These are phyloP conservation scores for Spongispora temasekensis DNA, from an alignment of 1,284 basidiomycete species.

Conservation along the genomic window DNA sequence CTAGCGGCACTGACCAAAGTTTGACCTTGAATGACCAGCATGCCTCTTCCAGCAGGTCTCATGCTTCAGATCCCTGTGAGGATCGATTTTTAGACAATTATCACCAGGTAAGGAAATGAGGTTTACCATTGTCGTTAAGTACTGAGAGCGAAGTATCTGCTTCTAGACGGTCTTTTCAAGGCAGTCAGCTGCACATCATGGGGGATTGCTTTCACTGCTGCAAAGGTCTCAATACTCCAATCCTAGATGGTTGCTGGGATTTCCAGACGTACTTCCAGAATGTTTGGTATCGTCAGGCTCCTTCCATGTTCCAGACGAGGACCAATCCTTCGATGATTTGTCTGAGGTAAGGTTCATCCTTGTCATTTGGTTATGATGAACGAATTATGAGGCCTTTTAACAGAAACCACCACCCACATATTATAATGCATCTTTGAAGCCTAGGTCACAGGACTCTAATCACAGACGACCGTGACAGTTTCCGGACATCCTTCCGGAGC, in stretches of 20 bases:
- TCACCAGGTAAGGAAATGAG: neutral
- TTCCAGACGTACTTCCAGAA: neutral
- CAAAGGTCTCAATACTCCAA: neutral
- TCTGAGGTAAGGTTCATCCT: too few relatives aligned
- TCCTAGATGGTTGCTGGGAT: neutral
- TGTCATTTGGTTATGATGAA: too few relatives aligned
- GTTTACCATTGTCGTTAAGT: neutral
- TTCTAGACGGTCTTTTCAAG: neutral
- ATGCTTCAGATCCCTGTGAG: neutral
- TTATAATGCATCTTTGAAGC: too few relatives aligned
- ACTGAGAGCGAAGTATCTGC: neutral
- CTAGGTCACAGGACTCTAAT: too few relatives aligned
- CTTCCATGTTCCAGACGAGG: too few relatives aligned
- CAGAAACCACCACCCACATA: too few relatives aligned
- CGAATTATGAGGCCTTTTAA: too few relatives aligned
- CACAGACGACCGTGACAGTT: too few relatives aligned
- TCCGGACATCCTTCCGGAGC: neutral
- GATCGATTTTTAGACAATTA: neutral
- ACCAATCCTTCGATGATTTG: too few relatives aligned
- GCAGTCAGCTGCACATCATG: neutral
- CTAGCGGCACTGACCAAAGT: neutral
- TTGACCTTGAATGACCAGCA: neutral
- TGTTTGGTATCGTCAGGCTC: too few relatives aligned
- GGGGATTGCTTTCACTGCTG: neutral
- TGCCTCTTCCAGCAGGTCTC: neutral